Evolutionary conservation across 148 eudicot genomes (phyloP).

Genomic region (Pharnaceum exiguum): DNA sequence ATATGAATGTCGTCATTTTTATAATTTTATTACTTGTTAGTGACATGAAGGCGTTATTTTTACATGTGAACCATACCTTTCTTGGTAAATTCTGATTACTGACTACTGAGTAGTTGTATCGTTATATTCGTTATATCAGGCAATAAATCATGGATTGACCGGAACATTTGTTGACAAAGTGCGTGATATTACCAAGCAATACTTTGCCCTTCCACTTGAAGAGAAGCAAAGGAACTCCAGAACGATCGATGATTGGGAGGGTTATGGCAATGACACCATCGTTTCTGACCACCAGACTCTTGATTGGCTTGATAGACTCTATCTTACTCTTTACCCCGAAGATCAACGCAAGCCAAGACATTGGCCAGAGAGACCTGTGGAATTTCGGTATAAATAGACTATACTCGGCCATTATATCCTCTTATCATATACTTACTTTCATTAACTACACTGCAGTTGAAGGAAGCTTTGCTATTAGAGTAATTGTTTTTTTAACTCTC

Average conservation of each 20-base stretch:
- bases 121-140: slow-evolving; percentile 21
- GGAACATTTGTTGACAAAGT: slow-evolving; percentile 46
- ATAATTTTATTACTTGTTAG: neutral
- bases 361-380: slow-evolving; percentile 59
- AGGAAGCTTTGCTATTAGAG: neutral
- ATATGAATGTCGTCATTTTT: too few species aligned
- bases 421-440: neutral
- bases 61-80: neutral
- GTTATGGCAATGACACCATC: slow-evolving; percentile 50
- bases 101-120: neutral
- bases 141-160: slow-evolving; percentile 55
- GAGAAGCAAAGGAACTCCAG: slow-evolving; percentile 48
- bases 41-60: neutral
- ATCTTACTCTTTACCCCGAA: slow-evolving; percentile 35
- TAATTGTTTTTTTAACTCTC: neutral
- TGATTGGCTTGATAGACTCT: slow-evolving; percentile 69
- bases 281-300: slow-evolving; percentile 40
- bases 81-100: neutral
- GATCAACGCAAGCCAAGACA: slow-evolving; percentile 31
- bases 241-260: slow-evolving; percentile 34
- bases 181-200: slow-evolving; percentile 34
- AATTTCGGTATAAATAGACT: slow-evolving; percentile 35
- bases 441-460: neutral
- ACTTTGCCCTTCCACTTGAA: slow-evolving; percentile 44
- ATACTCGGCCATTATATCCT: neutral